phyloP scores from a whole-genome alignment of 768 basidiomycete genomes.

The Serendipita sp. region DNA sequence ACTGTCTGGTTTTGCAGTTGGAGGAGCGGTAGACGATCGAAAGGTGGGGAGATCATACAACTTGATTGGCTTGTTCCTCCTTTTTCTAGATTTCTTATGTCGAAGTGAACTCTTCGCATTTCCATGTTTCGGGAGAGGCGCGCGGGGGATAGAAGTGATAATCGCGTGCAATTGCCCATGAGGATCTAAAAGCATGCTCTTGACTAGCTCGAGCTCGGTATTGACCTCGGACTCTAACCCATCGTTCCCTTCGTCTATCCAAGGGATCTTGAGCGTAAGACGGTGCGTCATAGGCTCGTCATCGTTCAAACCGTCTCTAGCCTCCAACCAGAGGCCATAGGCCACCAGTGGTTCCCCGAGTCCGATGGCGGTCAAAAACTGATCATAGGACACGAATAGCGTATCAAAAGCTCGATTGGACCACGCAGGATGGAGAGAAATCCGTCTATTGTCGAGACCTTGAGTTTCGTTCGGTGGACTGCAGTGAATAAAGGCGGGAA shows the following conservation, averaged over 20 bases:
- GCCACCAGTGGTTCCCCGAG: neutral
- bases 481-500: neutral
- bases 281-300: neutral
- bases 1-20: neutral
- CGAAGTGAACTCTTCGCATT: neutral
- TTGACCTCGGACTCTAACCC: too few relatives aligned
- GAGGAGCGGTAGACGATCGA: neutral
- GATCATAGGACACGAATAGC: neutral
- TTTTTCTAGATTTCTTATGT: neutral
- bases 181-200: neutral
- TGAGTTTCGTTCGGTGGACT: neutral
- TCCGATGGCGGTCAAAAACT: neutral
- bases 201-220: neutral
- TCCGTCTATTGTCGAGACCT: neutral
- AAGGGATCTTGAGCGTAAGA: neutral
- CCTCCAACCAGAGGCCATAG: neutral
- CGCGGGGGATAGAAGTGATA: neutral
- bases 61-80: neutral
- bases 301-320: neutral
- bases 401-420: neutral
- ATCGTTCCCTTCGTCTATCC: neutral
- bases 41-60: neutral
- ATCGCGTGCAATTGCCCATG: neutral
- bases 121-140: neutral
- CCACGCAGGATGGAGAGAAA: neutral